Evolutionary conservation across 1,284 basidiomycete genomes (phyloP).

Genomic region (Phellopilus nigrolimitatus): DNA sequence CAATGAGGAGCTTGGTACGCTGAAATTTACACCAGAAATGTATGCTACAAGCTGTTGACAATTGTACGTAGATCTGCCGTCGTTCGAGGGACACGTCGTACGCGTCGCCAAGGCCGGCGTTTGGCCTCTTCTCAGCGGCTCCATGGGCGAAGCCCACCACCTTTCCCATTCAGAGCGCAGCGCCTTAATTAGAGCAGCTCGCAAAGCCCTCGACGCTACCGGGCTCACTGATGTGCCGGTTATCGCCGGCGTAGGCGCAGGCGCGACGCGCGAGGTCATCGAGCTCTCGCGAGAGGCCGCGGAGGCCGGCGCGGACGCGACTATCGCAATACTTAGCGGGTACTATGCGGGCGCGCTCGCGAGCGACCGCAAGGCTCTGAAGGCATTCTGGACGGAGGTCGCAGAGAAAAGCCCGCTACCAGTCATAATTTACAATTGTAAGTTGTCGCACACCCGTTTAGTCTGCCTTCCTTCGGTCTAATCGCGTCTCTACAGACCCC

Average conservation of each 20-base stretch:
- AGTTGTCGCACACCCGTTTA: slow-evolving; percentile 28
- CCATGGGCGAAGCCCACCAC: slow-evolving; percentile 83
- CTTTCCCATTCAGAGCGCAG: slow-evolving; percentile 71
- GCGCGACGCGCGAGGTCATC: slow-evolving; percentile 78
- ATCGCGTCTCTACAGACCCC: slow-evolving; percentile 49
- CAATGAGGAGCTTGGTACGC: slow-evolving; percentile 78
- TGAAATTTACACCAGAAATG: slow-evolving; percentile 7
- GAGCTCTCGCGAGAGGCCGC: slow-evolving; percentile 71
- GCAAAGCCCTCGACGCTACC: slow-evolving; percentile 65
- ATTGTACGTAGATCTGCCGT: slow-evolving; percentile 53
- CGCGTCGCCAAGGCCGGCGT: slow-evolving; percentile 72
- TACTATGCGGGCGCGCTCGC: slow-evolving; percentile 79
- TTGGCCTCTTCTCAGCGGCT: slow-evolving; percentile 72
- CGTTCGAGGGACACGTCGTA: slow-evolving; percentile 72
- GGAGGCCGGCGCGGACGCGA: slow-evolving; percentile 77
- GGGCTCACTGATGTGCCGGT: slow-evolving; percentile 61
- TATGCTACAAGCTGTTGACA: background rate
- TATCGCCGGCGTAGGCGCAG: slow-evolving; percentile 79
- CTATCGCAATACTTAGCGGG: slow-evolving; percentile 80
- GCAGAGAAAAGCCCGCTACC: slow-evolving; percentile 78
- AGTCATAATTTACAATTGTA: slow-evolving; percentile 88
- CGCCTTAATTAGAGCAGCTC: slow-evolving; percentile 63
- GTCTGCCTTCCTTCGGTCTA: background rate
- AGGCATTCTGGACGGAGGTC: slow-evolving; percentile 75
- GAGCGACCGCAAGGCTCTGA: slow-evolving; percentile 60